Conservation (phyloP, 2,329 filamentous ascomycete genomes). For the Ophiosphaerella herpotricha region DNA sequence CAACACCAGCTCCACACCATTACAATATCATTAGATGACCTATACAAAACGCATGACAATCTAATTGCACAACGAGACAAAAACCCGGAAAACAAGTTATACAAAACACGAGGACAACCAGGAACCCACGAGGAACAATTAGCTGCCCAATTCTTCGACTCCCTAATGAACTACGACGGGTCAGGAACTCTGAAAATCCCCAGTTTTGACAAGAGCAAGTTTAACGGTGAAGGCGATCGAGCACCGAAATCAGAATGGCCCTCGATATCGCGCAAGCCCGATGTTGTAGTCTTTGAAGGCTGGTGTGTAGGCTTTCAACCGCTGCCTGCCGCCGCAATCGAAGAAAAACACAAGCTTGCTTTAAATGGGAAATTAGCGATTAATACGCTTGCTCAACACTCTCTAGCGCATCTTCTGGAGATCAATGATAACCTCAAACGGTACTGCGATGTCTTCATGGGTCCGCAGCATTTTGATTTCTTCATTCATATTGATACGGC, state of each 20-base stretch:
- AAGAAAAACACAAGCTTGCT: constrained; percentile 60
- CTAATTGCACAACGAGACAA: constrained; percentile 67
- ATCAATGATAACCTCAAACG: constrained; percentile 63
- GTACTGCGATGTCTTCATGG: constrained; percentile 56
- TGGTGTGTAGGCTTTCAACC: constrained; percentile 88
- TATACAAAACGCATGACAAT: constrained; percentile 76
- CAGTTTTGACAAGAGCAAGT: constrained; percentile 82
- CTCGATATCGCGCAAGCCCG: constrained; percentile 58
- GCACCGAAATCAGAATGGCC: constrained; percentile 66
- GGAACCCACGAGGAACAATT: constrained; percentile 79
- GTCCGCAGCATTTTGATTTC: constrained; percentile 55
- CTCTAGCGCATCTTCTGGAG: constrained; percentile 60
- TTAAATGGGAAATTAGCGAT: constrained; percentile 50
- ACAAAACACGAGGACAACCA: constrained; percentile 83
- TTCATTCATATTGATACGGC: constrained; percentile 74
- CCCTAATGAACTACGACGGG: constrained; percentile 56
- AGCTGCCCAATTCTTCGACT: constrained; percentile 64
- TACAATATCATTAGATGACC: constrained; percentile 69
- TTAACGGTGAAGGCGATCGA: constrained; percentile 76
- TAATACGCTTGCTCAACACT: constrained; percentile 59
- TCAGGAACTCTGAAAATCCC: constrained; percentile 65
- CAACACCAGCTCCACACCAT: constrained; percentile 33
- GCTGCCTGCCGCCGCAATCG: constrained; percentile 59
- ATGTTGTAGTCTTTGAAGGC: constrained; percentile 81
- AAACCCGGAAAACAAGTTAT: constrained; percentile 72